Evolutionary conservation across 1,284 basidiomycete genomes (phyloP), one percentile per base, ranked within the genome.

Genomic region (Xanthoconium separans): DNA sequence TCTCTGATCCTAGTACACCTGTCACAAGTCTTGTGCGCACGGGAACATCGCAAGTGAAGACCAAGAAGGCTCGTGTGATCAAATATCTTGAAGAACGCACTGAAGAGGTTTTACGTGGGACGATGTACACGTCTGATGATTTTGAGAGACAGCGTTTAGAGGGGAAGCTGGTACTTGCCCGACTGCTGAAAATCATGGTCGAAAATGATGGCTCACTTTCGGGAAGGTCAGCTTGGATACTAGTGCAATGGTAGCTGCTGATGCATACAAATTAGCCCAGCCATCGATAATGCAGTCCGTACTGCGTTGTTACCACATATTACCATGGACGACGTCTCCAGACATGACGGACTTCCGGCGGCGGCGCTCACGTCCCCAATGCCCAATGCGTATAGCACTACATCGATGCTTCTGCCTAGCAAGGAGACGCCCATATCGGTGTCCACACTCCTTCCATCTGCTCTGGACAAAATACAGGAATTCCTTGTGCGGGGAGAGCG

Each of bases 151-250:
- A 81, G 53, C 80, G 79, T 51, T 80, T 85, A 18, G 91, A 95
- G 64, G 89, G 87, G 22, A 93, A 88, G 68, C 73, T 92, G 30
- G 76, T 85, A 2, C 71, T 97, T n/a, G 76, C 93, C 31, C 84
- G 82, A 60, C 65, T 97, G 37, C 71, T 97, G 50, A 87, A 81
- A 64, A 76, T 89, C 9, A 81, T 97, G 80, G 79, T 97, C 0
- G 87, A 94, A 61, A 84, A 95, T 63, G 93, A 97, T 58, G 95
- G 95, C 0, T 83, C 83, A 49, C 71, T 96, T 24, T 82, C 84
- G 41, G 93, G 93, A 72, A 90, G 82, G 93, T 96, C 11, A 36
- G 27, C 37, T 53, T 34, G 41, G 22, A 51, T 20, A 13, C 41
- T 29, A 34, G 30, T 11, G 44, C 40, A 36, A 45, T 44, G 39